A percentile compares a stretch with the other conserved stretches of the same genome.
Conservation (phyloP, 176 grass and related monocot species). For the Aegilops speltoides region DNA sequence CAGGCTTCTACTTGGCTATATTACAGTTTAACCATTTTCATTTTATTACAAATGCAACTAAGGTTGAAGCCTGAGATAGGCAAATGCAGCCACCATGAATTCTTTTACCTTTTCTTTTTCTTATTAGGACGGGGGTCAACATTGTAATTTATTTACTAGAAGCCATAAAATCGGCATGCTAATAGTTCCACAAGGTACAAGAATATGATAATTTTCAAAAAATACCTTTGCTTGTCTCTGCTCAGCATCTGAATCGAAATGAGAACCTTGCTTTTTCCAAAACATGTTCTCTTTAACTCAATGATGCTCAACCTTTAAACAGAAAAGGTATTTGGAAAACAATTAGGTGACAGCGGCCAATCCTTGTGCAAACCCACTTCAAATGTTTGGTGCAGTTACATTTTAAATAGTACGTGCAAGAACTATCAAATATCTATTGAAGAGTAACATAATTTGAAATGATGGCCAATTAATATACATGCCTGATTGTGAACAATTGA, state of each 20-base stretch:
- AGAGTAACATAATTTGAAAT: not conserved
- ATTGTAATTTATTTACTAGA: not conserved
- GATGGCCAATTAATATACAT: not conserved
- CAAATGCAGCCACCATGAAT: not conserved
- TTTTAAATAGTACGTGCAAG: not conserved
- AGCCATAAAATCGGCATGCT: not conserved
- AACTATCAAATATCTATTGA: not conserved
- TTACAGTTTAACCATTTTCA: not conserved
- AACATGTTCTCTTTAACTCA: constrained; percentile 59
- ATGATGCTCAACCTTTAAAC: constrained; percentile 29
- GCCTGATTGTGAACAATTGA: not conserved
- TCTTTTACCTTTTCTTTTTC: not conserved
- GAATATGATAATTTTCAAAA: not conserved
- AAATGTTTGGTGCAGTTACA: not conserved
- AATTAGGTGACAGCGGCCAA: not conserved
- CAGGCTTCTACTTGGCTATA: not conserved
- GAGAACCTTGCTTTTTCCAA: constrained; percentile 49
- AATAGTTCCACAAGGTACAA: constrained; percentile 19
- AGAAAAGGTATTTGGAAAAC: not conserved
- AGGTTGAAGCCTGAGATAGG: not conserved
- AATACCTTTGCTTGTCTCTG: constrained; percentile 61
- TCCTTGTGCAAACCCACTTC: not conserved
- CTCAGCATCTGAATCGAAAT: constrained; percentile 38
- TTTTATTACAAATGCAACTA: not conserved
- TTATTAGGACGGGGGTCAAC: not conserved